Evolutionary conservation across 805 yeast species (phyloP), one percentile per base, ranked within the genome.

Genomic region (Grigorovia humatica): DNA sequence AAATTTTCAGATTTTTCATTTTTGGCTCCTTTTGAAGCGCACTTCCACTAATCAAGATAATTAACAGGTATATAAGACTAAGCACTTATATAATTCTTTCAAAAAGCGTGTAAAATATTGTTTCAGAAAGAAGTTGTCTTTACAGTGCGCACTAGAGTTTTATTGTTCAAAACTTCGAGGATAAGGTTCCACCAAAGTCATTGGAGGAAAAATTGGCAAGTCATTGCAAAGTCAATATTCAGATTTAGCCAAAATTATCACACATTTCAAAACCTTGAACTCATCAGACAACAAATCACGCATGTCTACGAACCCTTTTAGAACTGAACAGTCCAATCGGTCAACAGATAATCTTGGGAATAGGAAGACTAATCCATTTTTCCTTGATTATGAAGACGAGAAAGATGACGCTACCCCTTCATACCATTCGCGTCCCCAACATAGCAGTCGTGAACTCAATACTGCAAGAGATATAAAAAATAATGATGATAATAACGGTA

Each of bases 221-320:
- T 32, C 38, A 5, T 32, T 11, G 11, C 38, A 32, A 32, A 13
- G 4, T 32, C 38, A 5, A 13, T 32, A 2, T 9, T 13, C 15
- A 9, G 8, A 32, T 32, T 32, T 8, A 30, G 32, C 32, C 9
- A 9, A 30, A n/a, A n/a, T n/a, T 30, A 8, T 30, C 32, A 30
- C 7, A 30, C 9, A 32, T 11, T 32, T 8, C 2, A 11, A 11
- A 32, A 9, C 15, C 15, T 4, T 32, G 4, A 32, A 32, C 38
- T 13, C 4, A 4, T 32, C 15, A 32, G 15, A 32, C 8, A 32
- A 32, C 11, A 9, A 11, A 8, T 17, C 19, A 9, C 13, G 8
- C 13, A n/a, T 19, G 12, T 35, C 42, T 38, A 47, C 47, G 3
- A 51, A 47, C 27, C 49, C 47, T 17, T 47, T 43, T 23, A 43